These are phyloP conservation scores for Cucurbita pepo DNA, from an alignment of 306 rosid genomes.

Conservation along the genomic window DNA sequence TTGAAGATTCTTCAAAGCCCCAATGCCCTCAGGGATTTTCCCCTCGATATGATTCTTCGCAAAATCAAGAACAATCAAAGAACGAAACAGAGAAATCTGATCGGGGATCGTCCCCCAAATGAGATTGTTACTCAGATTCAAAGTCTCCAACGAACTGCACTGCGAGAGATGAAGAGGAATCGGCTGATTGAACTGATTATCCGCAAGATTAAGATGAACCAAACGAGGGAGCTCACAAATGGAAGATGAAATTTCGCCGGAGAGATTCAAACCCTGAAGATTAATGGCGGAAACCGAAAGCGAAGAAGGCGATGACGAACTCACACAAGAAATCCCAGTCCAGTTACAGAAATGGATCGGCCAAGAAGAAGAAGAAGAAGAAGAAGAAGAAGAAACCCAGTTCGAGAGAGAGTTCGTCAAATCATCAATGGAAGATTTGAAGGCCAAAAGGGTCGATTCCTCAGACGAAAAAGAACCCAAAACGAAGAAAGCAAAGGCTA, in stretches of 20 bases:
- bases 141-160: conserved; percentile 46
- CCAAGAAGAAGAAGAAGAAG: conserved; percentile 20
- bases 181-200: conserved; percentile 62
- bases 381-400: conserved; percentile 54
- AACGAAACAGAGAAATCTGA: conserved; percentile 67
- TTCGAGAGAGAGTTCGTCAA: conserved; percentile 38
- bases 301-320: conserved; percentile 3
- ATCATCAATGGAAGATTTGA: conserved; percentile 66
- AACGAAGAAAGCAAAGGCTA: conserved; percentile 22
- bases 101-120: conserved; percentile 86
- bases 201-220: conserved; percentile 67
- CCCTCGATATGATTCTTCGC: conserved; percentile 71
- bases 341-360: conserved; percentile 52
- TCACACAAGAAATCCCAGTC: conserved; percentile 62
- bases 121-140: conserved; percentile 82
- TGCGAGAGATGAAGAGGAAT: conserved; percentile 89
- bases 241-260: conserved; percentile 70
- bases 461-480: conserved; percentile 38
- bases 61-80: conserved; percentile 58
- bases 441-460: conserved; percentile 39
- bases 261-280: conserved; percentile 64
- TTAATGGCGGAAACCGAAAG: conserved; percentile 44
- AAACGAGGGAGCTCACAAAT: conserved; percentile 49
- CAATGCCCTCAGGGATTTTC: conserved; percentile 51
- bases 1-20: conserved; percentile 42